Evolutionary conservation across 116 monocot genomes (phyloP).

Genomic region (Iris pallida): DNA sequence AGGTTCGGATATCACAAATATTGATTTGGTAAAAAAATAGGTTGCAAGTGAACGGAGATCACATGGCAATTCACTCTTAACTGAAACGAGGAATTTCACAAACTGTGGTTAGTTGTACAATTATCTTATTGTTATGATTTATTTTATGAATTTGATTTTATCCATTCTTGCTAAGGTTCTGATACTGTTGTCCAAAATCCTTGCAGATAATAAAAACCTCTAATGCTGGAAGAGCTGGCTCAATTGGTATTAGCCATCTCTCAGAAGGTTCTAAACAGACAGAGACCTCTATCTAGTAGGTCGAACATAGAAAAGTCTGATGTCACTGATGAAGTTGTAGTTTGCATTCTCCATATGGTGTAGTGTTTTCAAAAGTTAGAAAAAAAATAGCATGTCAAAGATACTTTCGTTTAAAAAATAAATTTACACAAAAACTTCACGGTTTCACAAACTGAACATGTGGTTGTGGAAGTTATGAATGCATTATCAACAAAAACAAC

Average conservation of each 20-base stretch:
- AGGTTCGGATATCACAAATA: neutral
- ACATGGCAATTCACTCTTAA: neutral
- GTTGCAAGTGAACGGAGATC: neutral
- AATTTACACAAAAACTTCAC: slow-evolving; percentile 12
- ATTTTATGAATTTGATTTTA: neutral
- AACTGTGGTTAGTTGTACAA: slow-evolving; percentile 3
- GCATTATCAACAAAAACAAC: slow-evolving; percentile 26
- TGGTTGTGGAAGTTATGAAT: slow-evolving; percentile 25
- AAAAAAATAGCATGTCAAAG: slow-evolving; percentile 35
- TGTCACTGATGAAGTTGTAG: slow-evolving; percentile 5
- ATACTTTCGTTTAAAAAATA: slow-evolving; percentile 29
- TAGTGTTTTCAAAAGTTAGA: slow-evolving; percentile 34
- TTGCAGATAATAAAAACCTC: neutral
- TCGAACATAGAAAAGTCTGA: neutral
- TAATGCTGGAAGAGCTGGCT: slow-evolving; percentile 6
- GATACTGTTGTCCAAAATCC: slow-evolving; percentile 1
- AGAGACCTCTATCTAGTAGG: neutral
- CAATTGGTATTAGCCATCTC: neutral
- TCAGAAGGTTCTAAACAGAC: neutral
- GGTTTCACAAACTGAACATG: slow-evolving; percentile 5
- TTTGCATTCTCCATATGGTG: slow-evolving; percentile 8
- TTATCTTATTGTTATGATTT: neutral
- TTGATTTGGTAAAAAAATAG: slow-evolving; percentile 3
- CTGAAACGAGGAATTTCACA: neutral
- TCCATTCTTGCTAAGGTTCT: neutral